Percentiles rank a stretch among this genome's conserved stretches.
Evolutionary conservation across 2,329 filamentous ascomycete species (phyloP).

Genomic region (Calonectria fujianensis): DNA sequence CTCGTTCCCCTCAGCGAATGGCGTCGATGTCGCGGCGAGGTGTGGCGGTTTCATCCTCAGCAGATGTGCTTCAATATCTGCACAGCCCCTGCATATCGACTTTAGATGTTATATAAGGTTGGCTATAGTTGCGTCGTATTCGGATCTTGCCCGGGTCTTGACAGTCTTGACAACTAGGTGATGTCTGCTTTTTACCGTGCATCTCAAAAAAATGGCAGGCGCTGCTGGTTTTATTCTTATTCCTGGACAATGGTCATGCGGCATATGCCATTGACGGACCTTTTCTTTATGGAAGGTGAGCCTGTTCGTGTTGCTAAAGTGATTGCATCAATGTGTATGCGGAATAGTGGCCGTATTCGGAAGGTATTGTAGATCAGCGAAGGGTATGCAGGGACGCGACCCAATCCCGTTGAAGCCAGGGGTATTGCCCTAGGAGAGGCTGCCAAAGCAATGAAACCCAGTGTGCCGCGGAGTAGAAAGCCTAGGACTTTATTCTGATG

Average conservation of each 20-base stretch:
- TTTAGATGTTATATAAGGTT: conserved; percentile 5
- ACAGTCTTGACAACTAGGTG: not conserved
- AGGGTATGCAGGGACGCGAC: not conserved
- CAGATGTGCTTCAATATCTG: conserved; percentile 12
- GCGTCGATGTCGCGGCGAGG: not conserved
- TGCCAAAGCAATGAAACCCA: conserved; percentile 9
- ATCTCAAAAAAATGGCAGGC: not conserved
- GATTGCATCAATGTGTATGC: not conserved
- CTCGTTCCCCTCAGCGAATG: not conserved
- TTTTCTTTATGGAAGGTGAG: not conserved
- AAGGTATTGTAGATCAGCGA: conserved; percentile 11
- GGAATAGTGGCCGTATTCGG: not conserved
- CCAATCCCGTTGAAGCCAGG: not conserved
- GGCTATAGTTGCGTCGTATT: conserved; percentile 6
- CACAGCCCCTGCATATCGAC: conserved; percentile 5
- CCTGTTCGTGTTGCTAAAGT: not conserved
- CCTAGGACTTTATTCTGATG: not conserved
- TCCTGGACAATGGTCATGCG: not conserved
- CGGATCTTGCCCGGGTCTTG: not conserved
- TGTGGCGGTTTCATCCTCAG: conserved; percentile 17
- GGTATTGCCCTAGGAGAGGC: not conserved
- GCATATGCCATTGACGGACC: not conserved
- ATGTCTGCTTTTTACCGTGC: not conserved
- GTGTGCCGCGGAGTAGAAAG: not conserved
- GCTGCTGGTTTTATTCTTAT: not conserved